Conservation (phyloP, 2,329 filamentous ascomycete species). For the Epichloe sylvatica region DNA sequence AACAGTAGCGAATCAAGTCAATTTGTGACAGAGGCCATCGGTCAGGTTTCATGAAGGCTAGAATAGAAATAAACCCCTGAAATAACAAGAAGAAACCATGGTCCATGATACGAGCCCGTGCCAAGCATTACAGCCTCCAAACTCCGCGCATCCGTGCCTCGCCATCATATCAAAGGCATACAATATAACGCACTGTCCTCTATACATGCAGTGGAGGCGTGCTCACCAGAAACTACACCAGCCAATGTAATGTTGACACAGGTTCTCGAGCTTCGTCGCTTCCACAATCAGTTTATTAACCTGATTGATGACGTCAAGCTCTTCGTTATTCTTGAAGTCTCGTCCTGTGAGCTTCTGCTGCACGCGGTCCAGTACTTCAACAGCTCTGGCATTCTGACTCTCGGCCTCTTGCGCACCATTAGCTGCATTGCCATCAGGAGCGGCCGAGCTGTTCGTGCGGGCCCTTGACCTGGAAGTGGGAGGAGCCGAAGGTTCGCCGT, state of each 20-base stretch:
- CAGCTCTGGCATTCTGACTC: slow-evolving; percentile 80
- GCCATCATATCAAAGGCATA: not conserved
- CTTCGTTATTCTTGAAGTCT: slow-evolving; percentile 77
- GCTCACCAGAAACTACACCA: slow-evolving; percentile 95
- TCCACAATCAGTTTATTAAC: slow-evolving; percentile 91
- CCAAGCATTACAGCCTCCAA: not conserved
- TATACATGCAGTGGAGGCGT: not conserved
- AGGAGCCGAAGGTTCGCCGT: slow-evolving; percentile 29
- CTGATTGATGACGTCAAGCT: slow-evolving; percentile 73
- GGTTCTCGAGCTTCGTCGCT: slow-evolving; percentile 90
- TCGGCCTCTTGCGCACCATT: slow-evolving; percentile 44
- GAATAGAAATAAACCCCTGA: not conserved
- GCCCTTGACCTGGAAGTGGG: slow-evolving; percentile 37
- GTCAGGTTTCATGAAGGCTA: slow-evolving; percentile 1
- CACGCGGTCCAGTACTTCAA: slow-evolving; percentile 83
- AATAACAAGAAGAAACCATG: not conserved
- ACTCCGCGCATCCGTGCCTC: not conserved
- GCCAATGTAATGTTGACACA: slow-evolving; percentile 97
- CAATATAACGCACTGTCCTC: not conserved
- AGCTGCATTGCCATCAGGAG: slow-evolving; percentile 19
- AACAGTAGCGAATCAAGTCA: not conserved
- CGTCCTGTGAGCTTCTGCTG: slow-evolving; percentile 90
- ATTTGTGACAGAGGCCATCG: not conserved
- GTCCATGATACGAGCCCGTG: not conserved
- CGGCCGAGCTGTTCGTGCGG: slow-evolving; percentile 44